A percentile compares a stretch with the other conserved stretches of the same genome.
Conservation (phyloP, 768 basidiomycete species). For the Rhizopogon roseolus region DNA sequence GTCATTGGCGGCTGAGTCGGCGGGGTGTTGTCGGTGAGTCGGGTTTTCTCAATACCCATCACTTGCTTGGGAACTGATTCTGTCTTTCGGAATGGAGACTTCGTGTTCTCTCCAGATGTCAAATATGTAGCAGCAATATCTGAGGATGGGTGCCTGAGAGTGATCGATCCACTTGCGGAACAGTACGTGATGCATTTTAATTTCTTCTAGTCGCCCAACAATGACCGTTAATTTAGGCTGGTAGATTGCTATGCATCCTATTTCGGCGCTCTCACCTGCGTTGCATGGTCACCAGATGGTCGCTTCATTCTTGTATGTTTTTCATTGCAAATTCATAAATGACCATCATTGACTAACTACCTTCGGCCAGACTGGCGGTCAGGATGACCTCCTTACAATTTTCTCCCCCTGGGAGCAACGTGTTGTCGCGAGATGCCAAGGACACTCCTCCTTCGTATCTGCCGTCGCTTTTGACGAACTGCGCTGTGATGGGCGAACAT, state of each 20-base stretch:
- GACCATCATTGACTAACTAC: neutral
- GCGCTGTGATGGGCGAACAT: constrained; percentile 83
- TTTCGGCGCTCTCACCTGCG: constrained; percentile 86
- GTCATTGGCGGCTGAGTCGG: constrained; percentile 80
- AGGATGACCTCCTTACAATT: constrained; percentile 94
- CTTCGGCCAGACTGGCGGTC: constrained; percentile 75
- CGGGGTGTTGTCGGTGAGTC: constrained; percentile 59
- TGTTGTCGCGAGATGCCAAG: constrained; percentile 93
- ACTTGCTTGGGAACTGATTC: neutral
- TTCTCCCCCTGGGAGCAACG: constrained; percentile 94
- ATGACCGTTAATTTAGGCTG: constrained; percentile 44
- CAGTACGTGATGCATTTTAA: constrained; percentile 45
- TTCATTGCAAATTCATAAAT: constrained; percentile 1
- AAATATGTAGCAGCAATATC: constrained; percentile 86
- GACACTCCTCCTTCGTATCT: constrained; percentile 93
- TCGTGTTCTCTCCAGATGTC: constrained; percentile 92
- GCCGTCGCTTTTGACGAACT: constrained; percentile 87
- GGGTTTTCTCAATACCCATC: neutral
- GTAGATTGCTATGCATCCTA: constrained; percentile 93
- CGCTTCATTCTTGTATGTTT: constrained; percentile 75
- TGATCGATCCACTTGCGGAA: constrained; percentile 85
- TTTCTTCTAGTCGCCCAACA: neutral
- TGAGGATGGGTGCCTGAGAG: constrained; percentile 87
- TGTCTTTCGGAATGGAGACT: constrained; percentile 43
- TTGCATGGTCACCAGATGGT: constrained; percentile 95